phyloP scores from a whole-genome alignment of 202 grass and related monocot genomes.

The Elaeis oleifera region DNA sequence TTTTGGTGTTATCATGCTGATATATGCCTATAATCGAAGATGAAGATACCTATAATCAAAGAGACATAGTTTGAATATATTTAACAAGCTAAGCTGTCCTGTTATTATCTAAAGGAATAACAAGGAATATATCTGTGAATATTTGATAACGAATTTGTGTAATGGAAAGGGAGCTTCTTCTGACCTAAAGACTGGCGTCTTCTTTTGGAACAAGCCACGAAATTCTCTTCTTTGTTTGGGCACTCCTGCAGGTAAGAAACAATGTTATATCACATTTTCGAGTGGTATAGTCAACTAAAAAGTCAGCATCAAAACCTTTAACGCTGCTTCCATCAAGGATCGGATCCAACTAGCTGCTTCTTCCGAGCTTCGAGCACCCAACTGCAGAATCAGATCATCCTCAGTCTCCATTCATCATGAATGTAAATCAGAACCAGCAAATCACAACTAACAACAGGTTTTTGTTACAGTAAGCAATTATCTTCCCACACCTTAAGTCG shows the following conservation, averaged over 20 bases:
- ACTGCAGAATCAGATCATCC: slow-evolving; percentile 32
- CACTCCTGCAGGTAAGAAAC: slow-evolving; percentile 33
- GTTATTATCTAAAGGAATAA: too few species aligned
- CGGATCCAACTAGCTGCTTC: slow-evolving; percentile 94
- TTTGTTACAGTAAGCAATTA: neutral
- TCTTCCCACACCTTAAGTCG: slow-evolving; percentile 59
- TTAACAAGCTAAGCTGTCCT: too few species aligned
- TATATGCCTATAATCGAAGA: too few species aligned
- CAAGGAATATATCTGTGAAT: too few species aligned
- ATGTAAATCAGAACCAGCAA: slow-evolving; percentile 15
- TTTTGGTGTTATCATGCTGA: too few species aligned
- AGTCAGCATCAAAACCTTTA: slow-evolving; percentile 55
- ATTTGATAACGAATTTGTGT: too few species aligned
- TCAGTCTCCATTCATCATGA: too few species aligned
- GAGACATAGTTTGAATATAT: too few species aligned
- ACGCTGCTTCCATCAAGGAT: slow-evolving; percentile 74
- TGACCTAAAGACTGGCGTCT: slow-evolving; percentile 82
- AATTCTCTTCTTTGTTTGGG: slow-evolving; percentile 53
- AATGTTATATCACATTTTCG: slow-evolving; percentile 26
- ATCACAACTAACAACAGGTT: slow-evolving; percentile 3
- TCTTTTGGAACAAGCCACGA: slow-evolving; percentile 71
- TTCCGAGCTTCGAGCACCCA: slow-evolving; percentile 96
- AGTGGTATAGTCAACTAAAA: slow-evolving; percentile 12
- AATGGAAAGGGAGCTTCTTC: too few species aligned
- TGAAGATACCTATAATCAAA: too few species aligned